Evolutionary conservation across 2,329 filamentous ascomycete genomes (phyloP).

Genomic region (Colletotrichum camelliae): DNA sequence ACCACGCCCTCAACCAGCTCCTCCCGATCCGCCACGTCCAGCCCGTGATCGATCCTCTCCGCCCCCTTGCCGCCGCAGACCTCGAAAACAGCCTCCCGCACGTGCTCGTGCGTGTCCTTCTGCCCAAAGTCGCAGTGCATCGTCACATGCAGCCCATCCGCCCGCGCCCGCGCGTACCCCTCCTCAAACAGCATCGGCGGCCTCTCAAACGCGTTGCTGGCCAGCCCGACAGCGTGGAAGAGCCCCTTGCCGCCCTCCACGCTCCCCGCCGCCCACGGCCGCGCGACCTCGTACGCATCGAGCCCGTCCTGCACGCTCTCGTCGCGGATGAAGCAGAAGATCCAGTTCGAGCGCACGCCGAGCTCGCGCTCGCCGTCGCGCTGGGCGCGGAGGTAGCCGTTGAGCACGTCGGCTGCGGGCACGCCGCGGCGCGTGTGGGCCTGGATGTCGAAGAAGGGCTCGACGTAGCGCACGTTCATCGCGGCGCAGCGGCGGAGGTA

Average conservation of each 20-base stretch:
- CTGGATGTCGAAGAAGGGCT: conserved; percentile 84
- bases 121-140: conserved; percentile 58
- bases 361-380: conserved; percentile 29
- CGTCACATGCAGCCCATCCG: conserved; percentile 49
- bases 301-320: conserved; percentile 41
- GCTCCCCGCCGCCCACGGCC: conserved; percentile 37
- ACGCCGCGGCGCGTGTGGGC: conserved; percentile 71
- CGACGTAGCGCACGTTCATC: conserved; percentile 75
- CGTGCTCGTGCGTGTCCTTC: conserved; percentile 49
- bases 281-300: conserved; percentile 40
- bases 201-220: conserved; percentile 49
- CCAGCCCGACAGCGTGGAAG: conserved; percentile 51
- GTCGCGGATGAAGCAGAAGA: conserved; percentile 49
- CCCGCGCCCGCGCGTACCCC: conserved; percentile 38
- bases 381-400: conserved; percentile 52
- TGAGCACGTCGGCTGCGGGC: conserved; percentile 65
- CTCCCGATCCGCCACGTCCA: conserved; percentile 66
- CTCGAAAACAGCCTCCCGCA: conserved; percentile 38
- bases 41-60: conserved; percentile 77
- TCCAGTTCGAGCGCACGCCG: conserved; percentile 39
- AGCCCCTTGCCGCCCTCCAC: conserved; percentile 36
- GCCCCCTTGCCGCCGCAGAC: conserved; percentile 45
- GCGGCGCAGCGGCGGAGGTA: conserved; percentile 71
- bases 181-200: conserved; percentile 50
- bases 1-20: conserved; percentile 65